Conservation (phyloP, 179 eudicot genomes). For the Beta corolliflora region DNA sequence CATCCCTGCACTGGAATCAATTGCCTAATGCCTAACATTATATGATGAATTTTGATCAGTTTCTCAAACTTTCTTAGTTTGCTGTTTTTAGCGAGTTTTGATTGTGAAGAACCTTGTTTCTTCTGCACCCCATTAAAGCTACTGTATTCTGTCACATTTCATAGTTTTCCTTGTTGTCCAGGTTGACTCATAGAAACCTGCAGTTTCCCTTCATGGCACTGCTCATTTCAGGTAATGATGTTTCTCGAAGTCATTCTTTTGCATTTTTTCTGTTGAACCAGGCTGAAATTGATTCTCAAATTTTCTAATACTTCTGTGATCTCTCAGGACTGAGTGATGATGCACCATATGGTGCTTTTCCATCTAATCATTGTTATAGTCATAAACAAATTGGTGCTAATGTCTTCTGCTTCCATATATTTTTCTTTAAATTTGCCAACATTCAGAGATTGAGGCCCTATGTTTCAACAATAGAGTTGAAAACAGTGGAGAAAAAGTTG, state of each 20-base stretch:
- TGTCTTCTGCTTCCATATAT: background rate
- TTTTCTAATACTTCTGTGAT: background rate
- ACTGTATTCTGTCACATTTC: background rate
- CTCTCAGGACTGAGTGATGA: background rate
- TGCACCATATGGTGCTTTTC: background rate
- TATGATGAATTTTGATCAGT: slow-evolving; percentile 7
- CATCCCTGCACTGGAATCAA: background rate
- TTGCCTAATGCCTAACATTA: background rate
- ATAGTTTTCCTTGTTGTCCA: slow-evolving; percentile 28
- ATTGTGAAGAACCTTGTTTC: background rate
- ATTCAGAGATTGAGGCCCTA: background rate
- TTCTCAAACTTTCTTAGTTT: background rate
- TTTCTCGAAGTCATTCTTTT: slow-evolving; percentile 1
- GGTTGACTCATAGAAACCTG: slow-evolving; percentile 64
- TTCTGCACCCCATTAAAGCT: background rate
- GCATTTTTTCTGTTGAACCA: background rate
- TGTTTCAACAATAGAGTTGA: background rate
- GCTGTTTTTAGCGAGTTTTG: background rate
- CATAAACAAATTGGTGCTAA: too few species aligned
- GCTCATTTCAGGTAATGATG: slow-evolving; percentile 81
- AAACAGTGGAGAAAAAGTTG: background rate
- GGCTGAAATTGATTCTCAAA: background rate
- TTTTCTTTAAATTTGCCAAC: background rate
- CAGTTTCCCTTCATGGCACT: slow-evolving; percentile 88
- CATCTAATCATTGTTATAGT: background rate